Evolutionary conservation across 495 filamentous ascomycete genomes (phyloP).

Genomic region (Xylaria palmicola): DNA sequence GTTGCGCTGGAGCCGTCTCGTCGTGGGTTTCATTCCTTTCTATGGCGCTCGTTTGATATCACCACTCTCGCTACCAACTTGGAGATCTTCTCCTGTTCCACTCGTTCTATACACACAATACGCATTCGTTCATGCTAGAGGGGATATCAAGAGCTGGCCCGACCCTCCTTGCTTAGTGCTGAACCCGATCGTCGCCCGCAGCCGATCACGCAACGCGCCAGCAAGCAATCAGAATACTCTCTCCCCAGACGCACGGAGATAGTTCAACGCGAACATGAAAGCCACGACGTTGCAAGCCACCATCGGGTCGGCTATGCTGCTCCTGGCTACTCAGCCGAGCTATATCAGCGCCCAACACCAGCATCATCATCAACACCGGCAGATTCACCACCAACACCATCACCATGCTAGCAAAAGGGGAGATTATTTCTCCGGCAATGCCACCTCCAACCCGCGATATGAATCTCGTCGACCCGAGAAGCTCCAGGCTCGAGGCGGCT

Average conservation of each 20-base stretch:
- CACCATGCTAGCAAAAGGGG: slow-evolving; percentile 19
- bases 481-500: slow-evolving; percentile 37
- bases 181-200: neutral
- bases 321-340: slow-evolving; percentile 37
- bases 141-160: neutral
- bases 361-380: slow-evolving; percentile 38
- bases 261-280: slow-evolving; percentile 42
- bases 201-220: neutral
- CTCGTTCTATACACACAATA: slow-evolving; percentile 8
- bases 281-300: slow-evolving; percentile 47
- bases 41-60: slow-evolving; percentile 10
- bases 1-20: slow-evolving; percentile 11
- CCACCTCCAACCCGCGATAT: slow-evolving; percentile 24
- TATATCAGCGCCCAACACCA: slow-evolving; percentile 30
- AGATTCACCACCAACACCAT: slow-evolving; percentile 24
- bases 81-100: slow-evolving; percentile 19
- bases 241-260: neutral
- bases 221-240: neutral
- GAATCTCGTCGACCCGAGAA: slow-evolving; percentile 19
- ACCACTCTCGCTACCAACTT: neutral
- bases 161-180: neutral
- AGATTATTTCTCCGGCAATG: neutral
- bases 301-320: slow-evolving; percentile 47
- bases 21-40: slow-evolving; percentile 14
- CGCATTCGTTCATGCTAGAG: neutral